Conservation (phyloP, 179 eudicot genomes). For the Spinacia oleracea region DNA sequence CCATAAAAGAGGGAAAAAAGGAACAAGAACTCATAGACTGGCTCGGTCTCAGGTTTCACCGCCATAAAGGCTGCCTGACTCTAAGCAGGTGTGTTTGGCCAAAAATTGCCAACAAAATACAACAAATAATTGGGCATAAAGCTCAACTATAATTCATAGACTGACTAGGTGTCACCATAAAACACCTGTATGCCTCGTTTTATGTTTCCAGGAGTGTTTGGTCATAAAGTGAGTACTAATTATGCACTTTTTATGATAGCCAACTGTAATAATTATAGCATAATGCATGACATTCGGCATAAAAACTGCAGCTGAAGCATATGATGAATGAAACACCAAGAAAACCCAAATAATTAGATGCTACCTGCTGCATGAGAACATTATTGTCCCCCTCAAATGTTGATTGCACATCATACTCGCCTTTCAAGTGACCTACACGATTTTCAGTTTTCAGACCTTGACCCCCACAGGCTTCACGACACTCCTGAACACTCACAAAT, state of each 20-base stretch:
- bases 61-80: neutral
- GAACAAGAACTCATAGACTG: neutral
- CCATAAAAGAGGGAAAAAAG: neutral
- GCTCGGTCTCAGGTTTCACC: neutral
- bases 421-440: constrained; percentile 81
- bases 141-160: neutral
- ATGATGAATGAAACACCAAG: neutral
- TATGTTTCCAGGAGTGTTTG: neutral
- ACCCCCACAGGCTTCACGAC: constrained; percentile 98
- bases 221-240: neutral
- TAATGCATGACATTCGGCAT: neutral
- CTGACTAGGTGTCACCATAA: neutral
- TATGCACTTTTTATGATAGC: neutral
- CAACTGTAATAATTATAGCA: neutral
- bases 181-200: neutral
- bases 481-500: constrained; percentile 55
- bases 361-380: constrained; percentile 78
- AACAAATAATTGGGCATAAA: neutral
- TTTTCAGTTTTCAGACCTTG: constrained; percentile 98
- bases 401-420: constrained; percentile 88
- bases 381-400: constrained; percentile 80
- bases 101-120: neutral
- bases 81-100: neutral
- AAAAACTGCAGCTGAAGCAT: neutral
- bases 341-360: neutral